phyloP scores from a whole-genome alignment of 2,329 filamentous ascomycete species.

The Dactylellina drechsleri region DNA sequence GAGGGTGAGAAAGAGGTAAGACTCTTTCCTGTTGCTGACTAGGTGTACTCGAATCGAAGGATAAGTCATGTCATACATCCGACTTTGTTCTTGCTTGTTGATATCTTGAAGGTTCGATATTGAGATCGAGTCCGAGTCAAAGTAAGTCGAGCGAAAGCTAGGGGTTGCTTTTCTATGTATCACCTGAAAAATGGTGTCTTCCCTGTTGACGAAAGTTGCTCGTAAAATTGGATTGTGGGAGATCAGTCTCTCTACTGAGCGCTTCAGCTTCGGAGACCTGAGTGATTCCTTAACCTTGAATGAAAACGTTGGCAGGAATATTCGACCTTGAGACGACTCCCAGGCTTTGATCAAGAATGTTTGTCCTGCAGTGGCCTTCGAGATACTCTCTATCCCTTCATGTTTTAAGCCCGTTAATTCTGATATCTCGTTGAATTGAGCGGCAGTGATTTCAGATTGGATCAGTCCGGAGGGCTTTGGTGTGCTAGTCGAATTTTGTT shows the following conservation, averaged over 20 bases:
- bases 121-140: conserved; percentile 17
- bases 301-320: conserved; percentile 79
- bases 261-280: conserved; percentile 63
- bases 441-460: conserved; percentile 60
- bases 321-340: conserved; percentile 72
- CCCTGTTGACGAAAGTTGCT: conserved; percentile 71
- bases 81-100: conserved; percentile 28
- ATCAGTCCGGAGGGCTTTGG: conserved; percentile 42
- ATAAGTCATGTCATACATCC: conserved; percentile 35
- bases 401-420: conserved; percentile 23
- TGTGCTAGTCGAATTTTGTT: conserved; percentile 24
- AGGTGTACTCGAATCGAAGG: conserved; percentile 43
- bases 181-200: conserved; percentile 66
- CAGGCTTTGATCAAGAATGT: conserved; percentile 81
- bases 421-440: conserved; percentile 58
- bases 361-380: conserved; percentile 81
- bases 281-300: conserved; percentile 67
- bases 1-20: conserved; percentile 68
- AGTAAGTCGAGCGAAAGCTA: conserved; percentile 51
- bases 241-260: conserved; percentile 72
- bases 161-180: conserved; percentile 67
- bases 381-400: conserved; percentile 67
- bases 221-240: conserved; percentile 72
- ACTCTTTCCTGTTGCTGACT: conserved; percentile 35
- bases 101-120: conserved; percentile 12